Percentiles rank a stretch among this genome's conserved stretches.
phyloP scores from a whole-genome alignment of 208 protist genomes.

The Tetramitus jugosus region DNA sequence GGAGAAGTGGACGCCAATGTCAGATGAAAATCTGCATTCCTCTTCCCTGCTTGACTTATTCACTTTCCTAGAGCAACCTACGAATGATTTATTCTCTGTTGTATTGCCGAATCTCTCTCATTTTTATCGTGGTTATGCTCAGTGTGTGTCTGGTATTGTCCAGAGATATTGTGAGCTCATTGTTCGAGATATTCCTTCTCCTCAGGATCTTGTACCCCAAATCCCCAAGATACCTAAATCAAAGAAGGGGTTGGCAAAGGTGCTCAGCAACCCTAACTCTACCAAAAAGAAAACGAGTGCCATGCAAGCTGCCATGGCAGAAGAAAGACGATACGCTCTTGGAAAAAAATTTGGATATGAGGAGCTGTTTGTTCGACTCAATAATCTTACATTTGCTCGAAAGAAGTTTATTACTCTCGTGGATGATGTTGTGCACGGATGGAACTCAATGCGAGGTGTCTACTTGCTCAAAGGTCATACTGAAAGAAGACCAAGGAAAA shows the following conservation, averaged over 20 bases:
- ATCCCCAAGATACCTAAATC: too few relatives aligned
- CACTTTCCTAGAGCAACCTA: not conserved
- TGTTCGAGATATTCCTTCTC: too few relatives aligned
- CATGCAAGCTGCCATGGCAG: too few relatives aligned
- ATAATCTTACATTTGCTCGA: not conserved
- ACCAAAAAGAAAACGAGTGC: too few relatives aligned
- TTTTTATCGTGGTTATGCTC: not conserved
- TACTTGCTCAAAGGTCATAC: too few relatives aligned
- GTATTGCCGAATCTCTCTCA: not conserved
- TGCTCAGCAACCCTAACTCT: too few relatives aligned
- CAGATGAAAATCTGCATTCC: not conserved
- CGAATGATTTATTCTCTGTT: not conserved
- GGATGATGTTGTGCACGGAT: too few relatives aligned
- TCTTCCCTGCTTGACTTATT: not conserved
- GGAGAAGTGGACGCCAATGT: not conserved
- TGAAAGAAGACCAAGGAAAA: too few relatives aligned
- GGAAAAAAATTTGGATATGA: not conserved
- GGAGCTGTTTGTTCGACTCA: not conserved
- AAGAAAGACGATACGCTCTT: too few relatives aligned
- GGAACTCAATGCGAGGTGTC: too few relatives aligned
- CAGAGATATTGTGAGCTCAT: conserved; percentile 1
- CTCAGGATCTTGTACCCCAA: too few relatives aligned
- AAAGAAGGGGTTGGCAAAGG: too few relatives aligned
- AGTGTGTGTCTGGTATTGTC: not conserved
- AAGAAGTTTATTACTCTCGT: not conserved